Percentiles rank a stretch among this genome's conserved stretches.
Evolutionary conservation across 2,329 filamentous ascomycete species (phyloP).

Genomic region (Stachybotrys elegans): DNA sequence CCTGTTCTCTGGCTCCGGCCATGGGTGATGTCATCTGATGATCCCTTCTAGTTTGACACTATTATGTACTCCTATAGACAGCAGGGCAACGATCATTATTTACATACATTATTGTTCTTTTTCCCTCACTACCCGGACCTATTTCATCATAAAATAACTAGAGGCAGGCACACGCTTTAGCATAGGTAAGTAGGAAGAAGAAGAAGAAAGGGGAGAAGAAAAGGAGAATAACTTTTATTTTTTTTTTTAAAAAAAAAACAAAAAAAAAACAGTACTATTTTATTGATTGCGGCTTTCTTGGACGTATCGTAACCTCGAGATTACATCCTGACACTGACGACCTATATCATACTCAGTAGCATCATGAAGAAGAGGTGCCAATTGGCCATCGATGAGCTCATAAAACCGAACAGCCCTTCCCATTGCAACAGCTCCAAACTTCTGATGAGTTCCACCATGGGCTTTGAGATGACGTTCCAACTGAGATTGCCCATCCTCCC

Average conservation of each 20-base stretch:
- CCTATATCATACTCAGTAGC: neutral
- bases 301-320: neutral
- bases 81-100: no score
- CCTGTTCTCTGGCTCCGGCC: no score
- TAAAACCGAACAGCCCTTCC: neutral
- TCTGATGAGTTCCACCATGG: neutral
- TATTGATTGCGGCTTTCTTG: neutral
- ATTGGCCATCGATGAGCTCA: neutral
- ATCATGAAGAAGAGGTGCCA: neutral
- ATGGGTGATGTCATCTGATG: no score
- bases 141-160: no score
- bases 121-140: no score
- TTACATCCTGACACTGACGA: neutral
- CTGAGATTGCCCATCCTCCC: neutral
- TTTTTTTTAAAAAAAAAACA: neutral
- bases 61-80: no score
- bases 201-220: neutral
- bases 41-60: no score
- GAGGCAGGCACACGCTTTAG: no score
- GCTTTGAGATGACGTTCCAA: neutral
- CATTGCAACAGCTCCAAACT: neutral
- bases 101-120: no score
- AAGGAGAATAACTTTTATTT: neutral
- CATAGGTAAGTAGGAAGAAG: neutral
- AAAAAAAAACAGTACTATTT: neutral